A percentile compares a stretch with the other conserved stretches of the same genome.
phyloP scores from a whole-genome alignment of 805 yeast genomes.

The Starmerella gropengiesseri region DNA sequence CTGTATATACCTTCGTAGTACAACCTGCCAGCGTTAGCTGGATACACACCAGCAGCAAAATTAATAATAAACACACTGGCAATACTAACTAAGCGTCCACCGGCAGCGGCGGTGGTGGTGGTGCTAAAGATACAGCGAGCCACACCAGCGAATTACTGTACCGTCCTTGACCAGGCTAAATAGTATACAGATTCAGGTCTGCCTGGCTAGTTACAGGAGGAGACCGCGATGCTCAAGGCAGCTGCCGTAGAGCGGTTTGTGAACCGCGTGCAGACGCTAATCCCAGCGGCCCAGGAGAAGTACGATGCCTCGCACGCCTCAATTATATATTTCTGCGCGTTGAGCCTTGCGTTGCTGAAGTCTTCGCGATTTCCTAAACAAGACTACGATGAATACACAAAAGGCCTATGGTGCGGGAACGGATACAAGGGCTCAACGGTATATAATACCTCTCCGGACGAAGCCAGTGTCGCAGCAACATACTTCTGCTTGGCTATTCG shows the following conservation, averaged over 20 bases:
- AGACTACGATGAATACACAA: constrained; percentile 6
- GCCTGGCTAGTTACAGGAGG: neutral
- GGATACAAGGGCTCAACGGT: constrained; percentile 14
- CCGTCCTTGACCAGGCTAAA: no score
- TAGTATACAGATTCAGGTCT: no score
- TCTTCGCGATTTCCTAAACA: neutral
- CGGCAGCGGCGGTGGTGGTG: no score
- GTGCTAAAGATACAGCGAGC: no score
- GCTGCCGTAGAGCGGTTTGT: constrained; percentile 13
- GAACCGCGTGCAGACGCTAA: constrained; percentile 18
- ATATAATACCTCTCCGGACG: neutral
- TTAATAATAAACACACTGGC: no score
- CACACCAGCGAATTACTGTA: no score
- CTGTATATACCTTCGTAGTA: no score
- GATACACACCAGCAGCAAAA: no score
- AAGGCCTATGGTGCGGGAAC: constrained; percentile 11
- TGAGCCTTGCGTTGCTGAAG: constrained; percentile 16
- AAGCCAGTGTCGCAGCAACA: constrained; percentile 38
- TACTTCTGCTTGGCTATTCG: constrained; percentile 54
- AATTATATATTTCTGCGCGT: constrained; percentile 20
- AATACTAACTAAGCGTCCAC: no score
- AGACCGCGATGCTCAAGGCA: neutral
- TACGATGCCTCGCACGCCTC: constrained; percentile 22
- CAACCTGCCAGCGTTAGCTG: no score
- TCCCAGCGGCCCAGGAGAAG: constrained; percentile 17